Evolutionary conservation across 495 filamentous ascomycete genomes (phyloP), one percentile per base, ranked within the genome.

Genomic region (Haplographium delicatum): DNA sequence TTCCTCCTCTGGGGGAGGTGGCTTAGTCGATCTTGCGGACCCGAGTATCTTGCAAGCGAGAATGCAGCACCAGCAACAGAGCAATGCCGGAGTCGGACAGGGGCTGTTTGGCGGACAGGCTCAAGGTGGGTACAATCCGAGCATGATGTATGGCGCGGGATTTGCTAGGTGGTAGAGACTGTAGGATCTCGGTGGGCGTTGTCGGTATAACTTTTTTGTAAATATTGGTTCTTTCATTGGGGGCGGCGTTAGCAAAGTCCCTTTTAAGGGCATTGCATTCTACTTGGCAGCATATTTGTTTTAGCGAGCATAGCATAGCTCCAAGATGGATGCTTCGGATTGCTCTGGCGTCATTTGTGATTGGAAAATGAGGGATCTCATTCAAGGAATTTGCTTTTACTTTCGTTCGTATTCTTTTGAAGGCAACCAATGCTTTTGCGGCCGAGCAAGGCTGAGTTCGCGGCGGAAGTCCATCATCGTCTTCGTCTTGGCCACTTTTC

Each of bases 1-100:
- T 91, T 95, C 89, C 86, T 93, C 89, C 83, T 91, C 88, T 80
- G 88, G 88, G 80, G 89, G 89, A 76, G 82, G 83, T 84, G 89
- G 85, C 79, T 82, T 95, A 89, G 89, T 94, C 78, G 89, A 96
- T 91, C 86, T 95, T 90, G 87, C 86, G 78, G 90, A 96, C 86
- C 89, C 91, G 75, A 96, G 89, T 79, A 95, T 97, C 79, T 83
- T 99, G 78, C 93, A 96, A 76, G 89, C 88, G 70, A 86, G 93
- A 76, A 87, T 95, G 80, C 90, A 91, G 70, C 87, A 94, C 70
- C 80, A 82, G 66, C 77, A 80, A 64, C 76, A 79, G 65, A 80
- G 76, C 70, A 79, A 74, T 71, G 82, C 81, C 66, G 83, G 85
- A 79, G 80, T 79, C 76, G 87, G 87, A 68, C 89, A 94, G 79